Base-by-base conservation (phyloP, 768 basidiomycete genomes). In the Multifurca ochricompacta region DNA sequence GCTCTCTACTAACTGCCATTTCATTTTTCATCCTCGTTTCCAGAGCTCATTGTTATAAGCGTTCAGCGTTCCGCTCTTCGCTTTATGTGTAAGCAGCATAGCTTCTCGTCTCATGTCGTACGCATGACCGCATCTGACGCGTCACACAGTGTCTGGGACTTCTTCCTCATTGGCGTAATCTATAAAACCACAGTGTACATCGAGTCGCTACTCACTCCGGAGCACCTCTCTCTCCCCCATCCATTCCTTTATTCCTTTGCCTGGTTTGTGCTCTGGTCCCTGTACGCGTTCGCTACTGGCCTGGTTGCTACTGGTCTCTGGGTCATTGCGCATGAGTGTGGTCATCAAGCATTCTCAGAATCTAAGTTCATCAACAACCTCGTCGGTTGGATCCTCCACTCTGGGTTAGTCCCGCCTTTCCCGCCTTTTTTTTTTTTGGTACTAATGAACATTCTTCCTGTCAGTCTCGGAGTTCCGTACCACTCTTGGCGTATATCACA, bases 401-500 rank as follows among this genome's bases (percentile, higher is more conserved):
- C 92, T 41, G 80, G 78, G 90, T 91, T 66, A 59, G 85, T 66
- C 34, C 41, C 7, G 18, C 10, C 55, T 53, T 48, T 59, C 45
- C 49, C 13, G 11, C 21, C 21, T 45, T 31, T 39, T 14, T 19
- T 30, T 61, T 48, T 40, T 48, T 51, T 42, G 23, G 13, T 27
- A 11, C 49, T 53, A 39, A 58, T 14, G 19, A 28, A 34, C 37
- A 41, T 49, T 42, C 13, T 48, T 39, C 40, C 31, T 18, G 64
- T 30, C 58, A 91, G 90, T 49, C 81, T 97, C 54, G 86, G 94
- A 44, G 95, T 98, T 13, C 95, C 95, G 5, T 99, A 91, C 72
- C 92, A 97, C 67, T 89, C 91, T 4, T 98, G 94, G 95, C 80
- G 91, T 59, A 91, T 96, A 66, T 85, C 83, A 3, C 95, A 97